Percentiles rank a stretch among this genome's conserved stretches.
Evolutionary conservation across 345 rosid genomes (phyloP).

Genomic region (Eucalyptus urophylla): DNA sequence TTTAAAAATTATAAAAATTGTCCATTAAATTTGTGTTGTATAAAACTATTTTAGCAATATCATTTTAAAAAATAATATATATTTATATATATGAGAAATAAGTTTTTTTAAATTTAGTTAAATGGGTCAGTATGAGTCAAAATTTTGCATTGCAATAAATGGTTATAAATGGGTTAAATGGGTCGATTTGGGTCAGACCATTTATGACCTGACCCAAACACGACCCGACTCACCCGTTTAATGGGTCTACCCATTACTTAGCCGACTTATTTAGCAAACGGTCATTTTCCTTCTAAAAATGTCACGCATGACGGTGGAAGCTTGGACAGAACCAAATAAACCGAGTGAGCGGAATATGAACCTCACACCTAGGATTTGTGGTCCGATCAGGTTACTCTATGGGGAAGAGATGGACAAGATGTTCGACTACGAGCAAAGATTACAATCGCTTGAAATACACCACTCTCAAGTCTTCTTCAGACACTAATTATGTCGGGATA

Average conservation of each 20-base stretch:
- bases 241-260: too few relatives aligned
- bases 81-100: too few relatives aligned
- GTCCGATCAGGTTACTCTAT: neutral
- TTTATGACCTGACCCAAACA: too few relatives aligned
- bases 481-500: too few relatives aligned
- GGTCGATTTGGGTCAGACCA: too few relatives aligned
- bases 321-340: neutral
- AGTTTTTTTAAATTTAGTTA: too few relatives aligned
- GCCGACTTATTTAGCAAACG: too few relatives aligned
- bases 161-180: fast-evolving
- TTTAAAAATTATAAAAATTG: too few relatives aligned
- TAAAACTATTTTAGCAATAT: too few relatives aligned
- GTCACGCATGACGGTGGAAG: neutral
- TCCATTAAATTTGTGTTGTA: too few relatives aligned
- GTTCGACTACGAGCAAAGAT: neutral
- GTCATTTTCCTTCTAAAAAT: neutral
- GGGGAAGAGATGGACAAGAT: neutral
- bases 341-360: neutral
- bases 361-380: neutral
- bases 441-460: neutral
- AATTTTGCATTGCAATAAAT: too few relatives aligned
- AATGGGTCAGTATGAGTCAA: fast-evolving
- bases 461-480: neutral
- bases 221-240: fast-evolving
- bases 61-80: too few relatives aligned